These are phyloP conservation scores for Rhododendron henanense DNA, from an alignment of 148 eudicot genomes.

Conservation along the genomic window DNA sequence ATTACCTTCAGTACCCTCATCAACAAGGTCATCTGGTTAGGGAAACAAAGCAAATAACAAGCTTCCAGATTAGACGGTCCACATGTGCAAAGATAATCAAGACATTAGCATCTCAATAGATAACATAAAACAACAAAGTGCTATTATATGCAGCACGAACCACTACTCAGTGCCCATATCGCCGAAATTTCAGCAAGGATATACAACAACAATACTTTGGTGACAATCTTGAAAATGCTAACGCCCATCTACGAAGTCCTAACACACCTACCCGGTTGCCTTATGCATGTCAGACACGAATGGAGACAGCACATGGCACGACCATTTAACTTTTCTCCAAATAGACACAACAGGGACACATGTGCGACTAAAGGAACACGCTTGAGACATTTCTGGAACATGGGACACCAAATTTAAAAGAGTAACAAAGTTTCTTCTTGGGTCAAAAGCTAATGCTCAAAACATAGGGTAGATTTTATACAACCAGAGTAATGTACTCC, in stretches of 20 bases:
- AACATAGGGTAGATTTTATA: neutral
- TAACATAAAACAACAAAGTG: neutral
- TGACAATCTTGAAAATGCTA: neutral
- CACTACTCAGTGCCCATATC: neutral
- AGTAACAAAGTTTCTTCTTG: neutral
- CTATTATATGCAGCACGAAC: too few relatives aligned
- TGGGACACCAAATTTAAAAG: neutral
- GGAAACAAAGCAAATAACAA: constrained; percentile 13
- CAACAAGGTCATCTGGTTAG: constrained; percentile 90
- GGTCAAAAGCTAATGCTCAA: neutral
- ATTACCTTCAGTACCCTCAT: constrained; percentile 88
- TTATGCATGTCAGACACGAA: neutral
- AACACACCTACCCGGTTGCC: neutral
- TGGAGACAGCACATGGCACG: neutral
- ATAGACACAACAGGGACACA: neutral
- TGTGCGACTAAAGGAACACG: neutral
- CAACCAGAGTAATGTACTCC: neutral
- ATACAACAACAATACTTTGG: neutral
- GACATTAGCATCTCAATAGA: neutral
- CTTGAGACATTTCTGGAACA: neutral
- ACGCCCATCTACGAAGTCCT: neutral
- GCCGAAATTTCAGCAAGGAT: neutral
- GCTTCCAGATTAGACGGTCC: neutral
- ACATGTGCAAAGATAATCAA: neutral
- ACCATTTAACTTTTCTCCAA: neutral